Evolutionary conservation across 116 monocot genomes (phyloP), one percentile per base, ranked within the genome.

Genomic region (Zostera marina): DNA sequence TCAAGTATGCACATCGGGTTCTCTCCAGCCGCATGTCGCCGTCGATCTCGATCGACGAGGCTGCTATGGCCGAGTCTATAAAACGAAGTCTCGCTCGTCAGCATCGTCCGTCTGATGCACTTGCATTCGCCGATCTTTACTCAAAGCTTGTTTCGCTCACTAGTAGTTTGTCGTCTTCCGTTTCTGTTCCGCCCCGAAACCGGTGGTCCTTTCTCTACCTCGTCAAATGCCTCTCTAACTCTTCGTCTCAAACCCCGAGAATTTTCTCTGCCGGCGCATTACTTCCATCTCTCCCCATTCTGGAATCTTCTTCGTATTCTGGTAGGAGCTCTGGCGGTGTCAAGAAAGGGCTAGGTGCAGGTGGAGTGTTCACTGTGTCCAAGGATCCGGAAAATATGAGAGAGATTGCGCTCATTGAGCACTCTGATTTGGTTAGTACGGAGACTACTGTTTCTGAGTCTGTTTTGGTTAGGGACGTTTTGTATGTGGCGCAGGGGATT

Each of bases 311-410:
- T 10, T 23, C 66, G 14, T 66, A 67, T 41, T 53, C 16, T 45
- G 22, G 43, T 22, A 59, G 43, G 19, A 43, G 44, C n/a, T 19
- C 39, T 6, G 53, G 56, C 24, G 16, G 54, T 41, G 11, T 67
- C 22, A 70, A 65, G 63, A 83, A 77, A 56, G 38, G 58, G 23
- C 46, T 46, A 9, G 73, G 70, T 16, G 39, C 48, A 5, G 59
- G 57, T 21, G 71, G 74, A 3, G 75, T 58, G 5, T 74, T 89
- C 19, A 74, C 73, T 12, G 54, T 96, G 44, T 70, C 84, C 22
- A 91, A 87, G 70, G 87, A 99, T 63, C 81, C 91, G 1, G 83
- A 83, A 39, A 99, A 81, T 63, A 71, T 91, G 47, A 64, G 86
- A 1, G 86, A 99, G 63, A 87, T 91, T 56, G 85, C 98, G 5